Evolutionary conservation across 2,329 filamentous ascomycete genomes (phyloP).

Genomic region (Trichoderma lentiforme): DNA sequence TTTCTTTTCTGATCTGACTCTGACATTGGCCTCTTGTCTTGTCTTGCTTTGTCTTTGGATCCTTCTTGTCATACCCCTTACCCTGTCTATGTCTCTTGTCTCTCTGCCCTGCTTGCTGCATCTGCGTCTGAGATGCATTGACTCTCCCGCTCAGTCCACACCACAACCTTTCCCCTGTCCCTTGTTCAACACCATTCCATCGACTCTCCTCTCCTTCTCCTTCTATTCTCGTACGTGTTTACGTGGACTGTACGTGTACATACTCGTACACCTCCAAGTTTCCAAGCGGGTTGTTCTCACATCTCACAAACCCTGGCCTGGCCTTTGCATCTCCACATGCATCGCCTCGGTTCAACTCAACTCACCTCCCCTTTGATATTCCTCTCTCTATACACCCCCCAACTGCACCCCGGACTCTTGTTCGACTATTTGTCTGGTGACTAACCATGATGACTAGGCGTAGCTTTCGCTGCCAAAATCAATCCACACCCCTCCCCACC

Average conservation of each 20-base stretch:
- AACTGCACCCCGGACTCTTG: neutral
- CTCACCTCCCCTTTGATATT: neutral
- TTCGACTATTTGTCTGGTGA: neutral
- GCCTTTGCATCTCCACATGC: neutral
- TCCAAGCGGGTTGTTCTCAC: no score
- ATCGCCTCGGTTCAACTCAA: neutral
- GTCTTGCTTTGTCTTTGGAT: neutral
- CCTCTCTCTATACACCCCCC: neutral
- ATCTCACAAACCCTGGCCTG: neutral
- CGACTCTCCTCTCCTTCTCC: neutral
- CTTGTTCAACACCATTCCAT: neutral
- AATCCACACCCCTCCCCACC: neutral
- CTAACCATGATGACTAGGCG: neutral
- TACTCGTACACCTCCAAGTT: neutral
- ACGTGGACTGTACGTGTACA: neutral
- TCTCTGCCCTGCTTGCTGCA: neutral
- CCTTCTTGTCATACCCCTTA: neutral
- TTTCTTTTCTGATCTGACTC: neutral
- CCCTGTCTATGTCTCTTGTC: slow-evolving; percentile 11
- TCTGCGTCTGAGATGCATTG: neutral
- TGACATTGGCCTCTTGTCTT: neutral
- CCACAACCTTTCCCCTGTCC: neutral
- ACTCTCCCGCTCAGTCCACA: neutral
- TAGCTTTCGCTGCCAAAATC: neutral
- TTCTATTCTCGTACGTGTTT: neutral